Evolutionary conservation across 495 filamentous ascomycete species (phyloP).

Genomic region (Apiosordaria backusii): DNA sequence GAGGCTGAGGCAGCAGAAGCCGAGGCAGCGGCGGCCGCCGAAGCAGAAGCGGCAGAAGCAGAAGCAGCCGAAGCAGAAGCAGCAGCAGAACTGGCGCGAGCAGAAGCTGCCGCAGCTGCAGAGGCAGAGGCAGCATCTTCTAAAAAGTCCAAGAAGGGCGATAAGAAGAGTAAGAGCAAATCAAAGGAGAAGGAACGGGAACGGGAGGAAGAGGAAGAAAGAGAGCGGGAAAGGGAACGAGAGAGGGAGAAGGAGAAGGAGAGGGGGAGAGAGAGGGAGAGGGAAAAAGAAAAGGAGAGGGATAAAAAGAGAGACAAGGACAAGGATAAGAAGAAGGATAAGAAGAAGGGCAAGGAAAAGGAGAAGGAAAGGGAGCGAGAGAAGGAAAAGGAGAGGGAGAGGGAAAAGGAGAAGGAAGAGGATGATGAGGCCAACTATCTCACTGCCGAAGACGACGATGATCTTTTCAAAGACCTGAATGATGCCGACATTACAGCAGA

Average conservation of each 20-base stretch:
- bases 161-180: constrained; percentile 22
- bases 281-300: constrained; percentile 17
- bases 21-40: neutral
- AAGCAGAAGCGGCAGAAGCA: constrained; percentile 3
- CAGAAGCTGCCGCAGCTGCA: constrained; percentile 12
- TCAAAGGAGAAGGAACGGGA: constrained; percentile 31
- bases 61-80: constrained; percentile 9
- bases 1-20: constrained; percentile 10
- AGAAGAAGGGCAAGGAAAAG: constrained; percentile 30
- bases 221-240: constrained; percentile 37
- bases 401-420: constrained; percentile 5
- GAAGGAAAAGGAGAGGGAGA: constrained; percentile 23
- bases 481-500: constrained; percentile 42
- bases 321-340: constrained; percentile 32
- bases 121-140: constrained; percentile 19
- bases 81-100: constrained; percentile 8
- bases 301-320: constrained; percentile 34
- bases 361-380: constrained; percentile 18
- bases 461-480: constrained; percentile 38
- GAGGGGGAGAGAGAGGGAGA: constrained; percentile 16
- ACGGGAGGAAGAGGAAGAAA: constrained; percentile 26
- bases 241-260: constrained; percentile 24
- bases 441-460: constrained; percentile 17
- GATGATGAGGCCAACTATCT: neutral
- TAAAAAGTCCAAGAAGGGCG: constrained; percentile 42